Evolutionary conservation across 805 yeast genomes (phyloP).

Genomic region (Starmerella etchellsii): DNA sequence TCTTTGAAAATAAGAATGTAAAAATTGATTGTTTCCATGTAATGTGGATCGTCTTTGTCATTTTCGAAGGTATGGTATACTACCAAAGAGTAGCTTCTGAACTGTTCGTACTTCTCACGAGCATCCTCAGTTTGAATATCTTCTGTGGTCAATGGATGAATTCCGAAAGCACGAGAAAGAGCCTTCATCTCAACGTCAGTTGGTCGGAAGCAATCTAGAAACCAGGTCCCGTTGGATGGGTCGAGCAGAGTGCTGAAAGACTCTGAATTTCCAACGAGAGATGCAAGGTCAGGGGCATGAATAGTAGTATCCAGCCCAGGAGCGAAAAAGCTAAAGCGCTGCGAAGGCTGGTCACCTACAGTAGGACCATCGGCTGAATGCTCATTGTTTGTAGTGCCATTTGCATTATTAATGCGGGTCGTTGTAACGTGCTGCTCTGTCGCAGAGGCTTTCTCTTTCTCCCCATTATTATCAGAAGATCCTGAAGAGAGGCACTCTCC

Average conservation of each 20-base stretch:
- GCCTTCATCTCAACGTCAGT: slow-evolving; percentile 91
- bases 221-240: slow-evolving; percentile 73
- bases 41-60: slow-evolving; percentile 52
- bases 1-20: slow-evolving; percentile 50
- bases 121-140: slow-evolving; percentile 94
- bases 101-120: slow-evolving; percentile 91
- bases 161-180: slow-evolving; percentile 84
- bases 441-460: no score
- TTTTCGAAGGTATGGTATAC: slow-evolving; percentile 94
- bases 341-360: slow-evolving; percentile 35
- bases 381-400: no score
- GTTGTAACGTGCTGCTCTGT: no score
- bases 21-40: slow-evolving; percentile 48
- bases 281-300: slow-evolving; percentile 78
- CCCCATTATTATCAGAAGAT: no score
- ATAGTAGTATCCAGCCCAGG: slow-evolving; percentile 75
- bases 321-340: slow-evolving; percentile 71
- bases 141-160: slow-evolving; percentile 95
- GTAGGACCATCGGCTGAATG: no score
- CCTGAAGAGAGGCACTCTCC: no score
- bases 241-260: slow-evolving; percentile 58
- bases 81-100: slow-evolving; percentile 80
- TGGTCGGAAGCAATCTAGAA: slow-evolving; percentile 91
- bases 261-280: slow-evolving; percentile 47
- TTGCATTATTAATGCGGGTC: no score